Percentiles rank a stretch among this genome's conserved stretches.
Evolutionary conservation across 352 stramenopile genomes (phyloP).

Genomic region (Thraustochytrium sp.): DNA sequence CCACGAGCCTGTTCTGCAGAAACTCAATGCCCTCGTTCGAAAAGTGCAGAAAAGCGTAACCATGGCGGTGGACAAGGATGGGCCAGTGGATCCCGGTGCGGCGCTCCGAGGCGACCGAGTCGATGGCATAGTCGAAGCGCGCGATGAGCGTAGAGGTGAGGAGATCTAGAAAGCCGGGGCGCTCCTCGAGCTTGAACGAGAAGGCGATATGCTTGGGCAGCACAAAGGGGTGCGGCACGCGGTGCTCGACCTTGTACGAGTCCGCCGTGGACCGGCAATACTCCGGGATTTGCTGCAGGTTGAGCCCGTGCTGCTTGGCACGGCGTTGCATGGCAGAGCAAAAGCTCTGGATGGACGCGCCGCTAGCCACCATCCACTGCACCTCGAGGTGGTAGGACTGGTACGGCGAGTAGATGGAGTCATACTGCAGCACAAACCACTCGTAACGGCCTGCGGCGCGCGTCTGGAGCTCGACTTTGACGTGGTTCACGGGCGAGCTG

Average conservation of each 20-base stretch:
- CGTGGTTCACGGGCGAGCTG: neutral
- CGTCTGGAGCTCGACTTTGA: neutral
- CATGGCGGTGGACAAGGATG: neutral
- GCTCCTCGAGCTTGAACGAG: neutral
- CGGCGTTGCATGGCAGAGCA: neutral
- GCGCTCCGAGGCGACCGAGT: neutral
- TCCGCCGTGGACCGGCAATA: constrained; percentile 22
- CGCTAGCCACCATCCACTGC: constrained; percentile 32
- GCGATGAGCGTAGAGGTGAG: neutral
- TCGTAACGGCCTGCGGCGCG: neutral
- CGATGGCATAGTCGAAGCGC: neutral
- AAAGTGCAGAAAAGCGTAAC: constrained; percentile 38
- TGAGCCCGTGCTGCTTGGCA: neutral
- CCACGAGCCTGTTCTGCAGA: constrained; percentile 22
- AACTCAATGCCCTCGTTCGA: neutral
- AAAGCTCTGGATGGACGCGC: constrained; percentile 11
- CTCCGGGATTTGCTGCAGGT: constrained; percentile 1
- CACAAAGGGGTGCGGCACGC: constrained; percentile 25
- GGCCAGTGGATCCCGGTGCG: neutral
- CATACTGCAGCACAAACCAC: constrained; percentile 31
- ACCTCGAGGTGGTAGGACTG: constrained; percentile 26
- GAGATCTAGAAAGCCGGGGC: neutral
- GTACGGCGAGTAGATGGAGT: constrained; percentile 19
- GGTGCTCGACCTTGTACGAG: neutral
- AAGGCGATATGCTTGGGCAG: constrained; percentile 24